Evolutionary conservation across 2,329 filamentous ascomycete species (phyloP).

Genomic region (Aspergillus vadensis): DNA sequence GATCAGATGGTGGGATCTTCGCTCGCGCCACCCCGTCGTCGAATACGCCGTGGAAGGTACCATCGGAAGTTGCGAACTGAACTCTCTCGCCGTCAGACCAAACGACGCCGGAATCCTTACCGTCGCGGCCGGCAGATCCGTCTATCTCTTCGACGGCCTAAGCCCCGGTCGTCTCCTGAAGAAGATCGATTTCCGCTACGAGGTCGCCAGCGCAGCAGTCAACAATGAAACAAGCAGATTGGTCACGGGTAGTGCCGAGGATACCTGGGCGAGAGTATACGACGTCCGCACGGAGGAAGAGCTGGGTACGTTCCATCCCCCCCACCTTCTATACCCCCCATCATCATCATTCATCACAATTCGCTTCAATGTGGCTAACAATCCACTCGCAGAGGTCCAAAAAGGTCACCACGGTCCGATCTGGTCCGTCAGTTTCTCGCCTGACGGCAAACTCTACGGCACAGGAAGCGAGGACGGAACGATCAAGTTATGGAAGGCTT

Average conservation of each 20-base stretch:
- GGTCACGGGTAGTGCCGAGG: conserved; percentile 85
- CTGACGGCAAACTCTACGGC: conserved; percentile 92
- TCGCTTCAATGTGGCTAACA: conserved; percentile 4
- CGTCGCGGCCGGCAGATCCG: conserved; percentile 89
- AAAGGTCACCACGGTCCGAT: conserved; percentile 97
- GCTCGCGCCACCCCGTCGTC: conserved; percentile 71
- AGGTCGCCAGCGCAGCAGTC: conserved; percentile 86
- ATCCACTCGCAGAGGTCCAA: conserved; percentile 67
- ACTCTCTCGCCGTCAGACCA: conserved; percentile 62
- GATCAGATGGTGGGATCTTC: conserved; percentile 91
- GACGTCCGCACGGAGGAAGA: conserved; percentile 82
- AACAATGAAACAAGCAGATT: conserved; percentile 80
- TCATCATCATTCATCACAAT: neutral
- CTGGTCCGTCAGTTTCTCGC: conserved; percentile 93
- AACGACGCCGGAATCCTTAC: conserved; percentile 73
- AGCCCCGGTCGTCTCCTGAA: conserved; percentile 73
- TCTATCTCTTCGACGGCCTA: conserved; percentile 85
- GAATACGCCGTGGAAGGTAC: conserved; percentile 78
- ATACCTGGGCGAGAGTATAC: conserved; percentile 96
- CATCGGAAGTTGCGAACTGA: conserved; percentile 91
- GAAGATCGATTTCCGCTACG: conserved; percentile 75
- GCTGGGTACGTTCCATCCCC: conserved; percentile 56
- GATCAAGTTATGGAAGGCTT: conserved; percentile 84
- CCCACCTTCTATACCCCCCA: neutral
- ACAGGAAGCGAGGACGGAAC: conserved; percentile 97